phyloP scores from a whole-genome alignment of 2,329 filamentous ascomycete genomes.

The Raffaelea albimanens region DNA sequence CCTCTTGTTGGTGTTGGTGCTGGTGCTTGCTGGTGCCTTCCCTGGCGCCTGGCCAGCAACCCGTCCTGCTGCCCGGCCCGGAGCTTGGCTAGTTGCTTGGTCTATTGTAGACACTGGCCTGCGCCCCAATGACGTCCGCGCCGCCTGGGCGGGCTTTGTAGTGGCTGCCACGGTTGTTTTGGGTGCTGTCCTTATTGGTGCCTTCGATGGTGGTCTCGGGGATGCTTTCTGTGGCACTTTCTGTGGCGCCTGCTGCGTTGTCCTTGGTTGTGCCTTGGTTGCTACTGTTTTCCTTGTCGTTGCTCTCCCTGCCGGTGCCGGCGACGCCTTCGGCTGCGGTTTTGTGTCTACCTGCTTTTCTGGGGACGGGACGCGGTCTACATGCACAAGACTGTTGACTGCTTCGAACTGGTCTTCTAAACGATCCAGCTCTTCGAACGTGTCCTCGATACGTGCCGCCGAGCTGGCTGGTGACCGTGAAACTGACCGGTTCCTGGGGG shows the following conservation, averaged over 20 bases:
- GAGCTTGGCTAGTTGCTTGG: conserved; percentile 9
- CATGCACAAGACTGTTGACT: conserved; percentile 29
- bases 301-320: background rate
- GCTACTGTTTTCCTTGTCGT: background rate
- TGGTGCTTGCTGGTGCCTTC: conserved; percentile 11
- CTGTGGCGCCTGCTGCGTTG: conserved; percentile 11
- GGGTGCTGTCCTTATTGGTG: background rate
- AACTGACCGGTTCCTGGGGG: too few species aligned
- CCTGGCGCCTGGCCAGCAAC: conserved; percentile 20
- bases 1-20: conserved; percentile 18
- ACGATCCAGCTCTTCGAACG: conserved; percentile 51
- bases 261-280: background rate
- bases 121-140: conserved; percentile 25
- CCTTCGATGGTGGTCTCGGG: background rate
- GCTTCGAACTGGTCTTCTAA: conserved; percentile 54
- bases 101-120: conserved; percentile 29
- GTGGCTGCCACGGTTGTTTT: background rate
- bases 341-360: too few species aligned
- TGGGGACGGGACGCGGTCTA: conserved; percentile 23
- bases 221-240: conserved; percentile 8
- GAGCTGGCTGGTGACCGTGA: conserved; percentile 9
- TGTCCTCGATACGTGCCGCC: conserved; percentile 48
- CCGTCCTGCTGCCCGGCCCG: background rate
- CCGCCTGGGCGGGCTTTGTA: conserved; percentile 21
- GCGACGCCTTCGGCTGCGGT: too few species aligned